Percentiles rank a stretch among this genome's conserved stretches.
These are phyloP conservation scores for Solanum clarkiae DNA, from an alignment of 257 asterid species.

Conservation along the genomic window DNA sequence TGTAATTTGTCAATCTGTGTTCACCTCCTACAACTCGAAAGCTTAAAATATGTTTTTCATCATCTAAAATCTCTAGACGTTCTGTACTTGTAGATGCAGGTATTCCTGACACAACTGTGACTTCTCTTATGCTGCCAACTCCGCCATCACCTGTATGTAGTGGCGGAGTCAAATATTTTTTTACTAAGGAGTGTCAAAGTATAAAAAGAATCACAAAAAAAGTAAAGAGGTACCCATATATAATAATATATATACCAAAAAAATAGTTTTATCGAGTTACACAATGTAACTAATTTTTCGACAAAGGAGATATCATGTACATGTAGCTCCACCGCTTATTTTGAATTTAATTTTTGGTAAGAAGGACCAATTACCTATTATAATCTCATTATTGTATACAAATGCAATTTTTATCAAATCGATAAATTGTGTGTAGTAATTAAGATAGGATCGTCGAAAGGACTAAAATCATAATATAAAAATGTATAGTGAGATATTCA, in stretches of 20 bases:
- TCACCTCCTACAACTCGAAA: conserved; percentile 90
- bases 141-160: conserved; percentile 41
- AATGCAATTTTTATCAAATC: neutral
- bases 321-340: neutral
- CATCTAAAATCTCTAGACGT: conserved; percentile 78
- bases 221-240: neutral
- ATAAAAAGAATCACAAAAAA: neutral
- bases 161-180: neutral
- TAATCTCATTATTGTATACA: neutral
- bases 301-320: neutral
- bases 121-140: conserved; percentile 77
- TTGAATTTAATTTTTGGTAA: neutral
- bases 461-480: neutral
- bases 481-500: neutral
- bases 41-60: conserved; percentile 46
- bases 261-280: too few species aligned
- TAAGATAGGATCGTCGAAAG: neutral
- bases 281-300: neutral
- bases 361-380: neutral
- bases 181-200: neutral
- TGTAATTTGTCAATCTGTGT: conserved; percentile 64
- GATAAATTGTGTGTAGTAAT: neutral
- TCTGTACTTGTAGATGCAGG: conserved; percentile 93
- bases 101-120: conserved; percentile 75
- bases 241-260: too few species aligned